phyloP scores from a whole-genome alignment of 1,139 yeast genomes.

The Hanseniaspora sp. region DNA sequence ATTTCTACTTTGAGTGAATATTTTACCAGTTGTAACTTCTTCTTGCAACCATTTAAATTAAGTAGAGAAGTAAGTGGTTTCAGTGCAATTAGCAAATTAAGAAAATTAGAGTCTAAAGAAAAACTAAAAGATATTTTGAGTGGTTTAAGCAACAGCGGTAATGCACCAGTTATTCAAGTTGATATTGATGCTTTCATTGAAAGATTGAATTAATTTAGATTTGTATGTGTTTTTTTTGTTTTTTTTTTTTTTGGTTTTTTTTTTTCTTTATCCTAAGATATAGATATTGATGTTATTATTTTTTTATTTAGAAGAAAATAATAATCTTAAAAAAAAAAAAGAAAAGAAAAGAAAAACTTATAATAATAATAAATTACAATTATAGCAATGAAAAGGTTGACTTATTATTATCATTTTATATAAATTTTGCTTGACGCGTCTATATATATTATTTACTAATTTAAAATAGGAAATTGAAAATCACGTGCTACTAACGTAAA shows the following conservation, averaged over 20 bases:
- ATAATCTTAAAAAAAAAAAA: no score
- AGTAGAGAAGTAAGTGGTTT: slow-evolving; percentile 63
- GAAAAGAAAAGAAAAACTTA: no score
- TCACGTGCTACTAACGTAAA: no score
- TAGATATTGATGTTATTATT: no score
- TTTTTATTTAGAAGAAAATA: no score
- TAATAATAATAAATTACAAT: no score
- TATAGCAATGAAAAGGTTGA: no score
- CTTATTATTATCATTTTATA: no score
- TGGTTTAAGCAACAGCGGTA: slow-evolving; percentile 45
- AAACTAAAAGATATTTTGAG: slow-evolving; percentile 34
- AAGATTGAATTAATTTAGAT: slow-evolving; percentile 40
- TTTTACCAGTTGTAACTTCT: slow-evolving; percentile 47
- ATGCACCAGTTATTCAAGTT: slow-evolving; percentile 53
- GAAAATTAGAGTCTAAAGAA: slow-evolving; percentile 32
- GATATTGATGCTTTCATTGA: slow-evolving; percentile 59
- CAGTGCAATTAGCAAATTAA: slow-evolving; percentile 39
- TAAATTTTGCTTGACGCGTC: no score
- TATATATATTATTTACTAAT: no score
- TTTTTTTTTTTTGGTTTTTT: neutral
- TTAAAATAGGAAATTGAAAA: no score
- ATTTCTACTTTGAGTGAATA: slow-evolving; percentile 49
- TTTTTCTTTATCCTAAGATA: neutral
- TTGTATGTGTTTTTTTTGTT: neutral
- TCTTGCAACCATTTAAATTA: slow-evolving; percentile 59